A percentile compares a stretch with the other conserved stretches of the same genome.
Conservation (phyloP, 2,329 filamentous ascomycete species). For the Aspergillaceae sp. region DNA sequence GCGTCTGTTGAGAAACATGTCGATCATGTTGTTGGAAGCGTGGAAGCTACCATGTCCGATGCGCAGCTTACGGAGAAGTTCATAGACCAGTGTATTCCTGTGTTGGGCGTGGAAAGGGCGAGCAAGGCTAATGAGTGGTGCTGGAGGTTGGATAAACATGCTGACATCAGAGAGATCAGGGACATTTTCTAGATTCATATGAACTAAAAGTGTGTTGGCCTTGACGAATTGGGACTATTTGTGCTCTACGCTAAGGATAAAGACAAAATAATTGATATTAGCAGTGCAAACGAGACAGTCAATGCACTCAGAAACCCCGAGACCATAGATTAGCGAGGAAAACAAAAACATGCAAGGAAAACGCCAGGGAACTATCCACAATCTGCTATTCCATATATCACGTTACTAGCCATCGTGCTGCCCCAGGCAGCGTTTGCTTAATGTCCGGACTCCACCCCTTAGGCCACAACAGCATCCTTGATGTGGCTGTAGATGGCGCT, state of each 20-base stretch:
- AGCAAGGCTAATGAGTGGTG: slow-evolving; percentile 26
- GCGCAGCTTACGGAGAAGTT: slow-evolving; percentile 43
- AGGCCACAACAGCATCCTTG: slow-evolving; percentile 32
- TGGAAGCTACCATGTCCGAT: slow-evolving; percentile 42
- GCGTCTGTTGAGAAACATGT: slow-evolving; percentile 38
- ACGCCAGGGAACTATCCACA: slow-evolving; percentile 19
- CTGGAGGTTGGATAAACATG: slow-evolving; percentile 24
- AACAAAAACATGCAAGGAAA: slow-evolving; percentile 13
- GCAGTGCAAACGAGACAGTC: slow-evolving; percentile 7
- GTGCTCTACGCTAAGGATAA: slow-evolving; percentile 22
- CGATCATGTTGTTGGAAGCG: slow-evolving; percentile 43
- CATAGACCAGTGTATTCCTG: slow-evolving; percentile 37
- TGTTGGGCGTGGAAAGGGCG: slow-evolving; percentile 33
- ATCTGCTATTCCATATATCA: slow-evolving; percentile 14
- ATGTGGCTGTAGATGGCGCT: slow-evolving; percentile 40
- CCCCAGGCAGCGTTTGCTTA: slow-evolving; percentile 6
- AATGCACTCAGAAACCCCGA: slow-evolving; percentile 11
- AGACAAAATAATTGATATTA: slow-evolving; percentile 13
- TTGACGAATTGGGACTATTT: not conserved
- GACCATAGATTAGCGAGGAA: slow-evolving; percentile 6
- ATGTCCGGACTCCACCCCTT: slow-evolving; percentile 15
- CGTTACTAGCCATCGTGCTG: not conserved
- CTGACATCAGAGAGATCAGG: slow-evolving; percentile 22
- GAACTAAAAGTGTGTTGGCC: no score
- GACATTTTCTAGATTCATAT: slow-evolving; percentile 4